Percentiles rank a stretch among this genome's conserved stretches.
These are phyloP conservation scores for Pythium vanterpoolii DNA, from an alignment of 352 stramenopile species.

Conservation along the genomic window DNA sequence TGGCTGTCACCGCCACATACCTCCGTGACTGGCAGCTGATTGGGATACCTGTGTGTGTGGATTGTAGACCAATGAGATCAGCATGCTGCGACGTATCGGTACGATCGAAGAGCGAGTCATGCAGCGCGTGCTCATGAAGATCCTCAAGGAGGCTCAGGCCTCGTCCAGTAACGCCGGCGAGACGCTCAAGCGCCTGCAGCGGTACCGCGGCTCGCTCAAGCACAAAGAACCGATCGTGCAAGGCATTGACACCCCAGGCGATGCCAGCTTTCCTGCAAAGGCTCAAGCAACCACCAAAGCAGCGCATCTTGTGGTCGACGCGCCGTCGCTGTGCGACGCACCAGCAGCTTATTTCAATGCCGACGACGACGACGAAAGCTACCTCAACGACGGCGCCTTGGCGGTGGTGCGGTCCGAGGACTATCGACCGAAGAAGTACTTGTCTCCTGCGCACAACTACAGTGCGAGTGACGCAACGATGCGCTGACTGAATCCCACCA, in stretches of 20 bases:
- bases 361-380: slow-evolving; percentile 11
- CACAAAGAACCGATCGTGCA: neutral
- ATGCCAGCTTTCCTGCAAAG: neutral
- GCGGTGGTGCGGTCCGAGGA: slow-evolving; percentile 10
- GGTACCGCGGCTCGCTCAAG: slow-evolving; percentile 37
- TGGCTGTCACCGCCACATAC: no score
- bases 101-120: slow-evolving; percentile 60
- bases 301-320: slow-evolving; percentile 1
- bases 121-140: slow-evolving; percentile 61
- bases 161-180: slow-evolving; percentile 28
- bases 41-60: neutral
- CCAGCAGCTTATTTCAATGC: neutral
- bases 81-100: slow-evolving; percentile 46
- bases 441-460: neutral
- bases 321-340: slow-evolving; percentile 3
- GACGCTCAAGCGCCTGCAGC: slow-evolving; percentile 40
- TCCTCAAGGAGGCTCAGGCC: slow-evolving; percentile 40
- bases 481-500: neutral
- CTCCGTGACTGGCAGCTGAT: no score
- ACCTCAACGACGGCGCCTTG: neutral
- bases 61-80: slow-evolving; percentile 32
- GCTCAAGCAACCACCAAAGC: neutral
- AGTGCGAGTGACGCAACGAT: neutral
- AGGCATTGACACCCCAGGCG: neutral
- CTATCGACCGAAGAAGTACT: slow-evolving; percentile 3